These are phyloP conservation scores for Cyamopsis tetragonoloba DNA, from an alignment of 306 rosid species.

Conservation along the genomic window DNA sequence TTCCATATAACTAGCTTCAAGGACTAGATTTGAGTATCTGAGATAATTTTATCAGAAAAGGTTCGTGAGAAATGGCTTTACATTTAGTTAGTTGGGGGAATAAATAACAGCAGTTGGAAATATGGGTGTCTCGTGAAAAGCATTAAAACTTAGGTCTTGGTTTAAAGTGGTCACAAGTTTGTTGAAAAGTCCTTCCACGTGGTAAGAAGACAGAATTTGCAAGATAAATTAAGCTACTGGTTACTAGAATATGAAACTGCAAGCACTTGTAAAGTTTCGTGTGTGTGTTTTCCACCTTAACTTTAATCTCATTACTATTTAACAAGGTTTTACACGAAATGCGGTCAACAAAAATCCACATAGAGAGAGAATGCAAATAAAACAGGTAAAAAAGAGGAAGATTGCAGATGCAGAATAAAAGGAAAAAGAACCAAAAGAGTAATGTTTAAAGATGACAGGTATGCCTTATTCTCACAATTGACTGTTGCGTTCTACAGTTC, in stretches of 20 bases:
- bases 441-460: background rate
- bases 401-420: background rate
- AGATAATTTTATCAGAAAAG: conserved; percentile 15
- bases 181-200: conserved; percentile 28
- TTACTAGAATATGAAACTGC: background rate
- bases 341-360: background rate
- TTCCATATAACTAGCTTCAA: conserved; percentile 1
- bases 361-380: background rate
- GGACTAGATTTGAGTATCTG: background rate
- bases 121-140: conserved; percentile 51
- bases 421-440: background rate
- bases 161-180: conserved; percentile 46
- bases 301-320: background rate
- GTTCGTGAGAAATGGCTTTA: conserved; percentile 1
- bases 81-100: conserved; percentile 36
- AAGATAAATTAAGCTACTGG: background rate
- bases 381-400: background rate
- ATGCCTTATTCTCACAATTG: background rate
- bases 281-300: background rate
- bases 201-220: conserved; percentile 15
- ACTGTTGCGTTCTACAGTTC: background rate
- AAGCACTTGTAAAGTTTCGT: background rate
- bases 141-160: conserved; percentile 33
- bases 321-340: background rate
- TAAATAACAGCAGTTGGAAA: conserved; percentile 45